Base-by-base conservation (phyloP, 2,329 filamentous ascomycete species). In the Sarocladiaceae sp. region DNA sequence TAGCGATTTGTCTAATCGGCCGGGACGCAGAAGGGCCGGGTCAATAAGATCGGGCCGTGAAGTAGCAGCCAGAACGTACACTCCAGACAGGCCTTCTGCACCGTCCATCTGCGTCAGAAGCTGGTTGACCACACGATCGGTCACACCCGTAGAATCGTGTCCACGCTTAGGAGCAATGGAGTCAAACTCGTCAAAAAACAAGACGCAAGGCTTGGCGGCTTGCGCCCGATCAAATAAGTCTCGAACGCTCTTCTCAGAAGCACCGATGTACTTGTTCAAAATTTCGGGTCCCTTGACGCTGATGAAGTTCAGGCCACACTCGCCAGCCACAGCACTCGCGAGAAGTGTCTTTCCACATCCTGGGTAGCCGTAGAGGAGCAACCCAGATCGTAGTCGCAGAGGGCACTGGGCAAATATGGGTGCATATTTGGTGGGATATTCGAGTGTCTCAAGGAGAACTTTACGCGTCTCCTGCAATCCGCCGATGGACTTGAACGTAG, bases 131-230 rank as follows among this genome's bases (percentile, higher is more conserved):
- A 98, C 94, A 29, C 94, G 82, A 64, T 98, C 94, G 1, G 93
- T 98, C n/a, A 98, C 94, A 51, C 94, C 93, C 0, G 93, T 98
- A 2, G 85, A 93, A 62, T 98, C 94, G 60, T 98, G 93, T 0
- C 93, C 93, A 67, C 93, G 80, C 66, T 97, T 98, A 2, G 93
- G 93, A 0, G 94, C 94, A 51, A 98, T 97, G 31, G 87, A 90
- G 67, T 98, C 93, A 58, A 98, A 98, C 62, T 98, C 93, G 59
- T 98, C 93, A 59, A 98, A 98, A 73, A 98, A 98, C 7, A 98
- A 73, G 4, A 98, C 87, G 55, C 93, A 97, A 0, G 94, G 94
- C 48, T 85, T 82, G 4, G 93, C 93, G 3, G 93, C 91, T 58
- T 84, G 82, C 0, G 93, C 93, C 33, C 93, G 80, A 59, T 95